Base-by-base conservation (phyloP, 1,139 yeast species). In the Tardiomyces depauwii region DNA sequence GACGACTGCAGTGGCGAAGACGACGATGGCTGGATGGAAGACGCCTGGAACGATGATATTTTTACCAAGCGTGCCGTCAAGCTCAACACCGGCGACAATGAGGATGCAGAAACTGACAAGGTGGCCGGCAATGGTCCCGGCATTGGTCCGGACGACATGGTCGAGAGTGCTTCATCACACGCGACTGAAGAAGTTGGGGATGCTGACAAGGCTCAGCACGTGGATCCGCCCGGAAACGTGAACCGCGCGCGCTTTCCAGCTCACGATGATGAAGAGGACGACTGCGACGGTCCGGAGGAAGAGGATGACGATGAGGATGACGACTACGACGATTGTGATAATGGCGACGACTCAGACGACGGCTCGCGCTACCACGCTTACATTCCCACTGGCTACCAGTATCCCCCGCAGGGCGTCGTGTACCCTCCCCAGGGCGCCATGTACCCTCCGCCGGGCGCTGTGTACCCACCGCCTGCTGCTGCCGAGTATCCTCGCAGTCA, bases 341-440 rank as follows among this genome's bases (percentile, higher is more conserved):
- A 60, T 44, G 63, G 63, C 9, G 58, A 60, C 30, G 63, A 60
- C 41, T 47, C 45, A 21, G 64, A 60, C 39, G 63, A 60, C 41
- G 64, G 63, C 6, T 52, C 59, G 12, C 54, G 50, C 19, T 58
- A 61, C 61, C 51, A 49, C 40, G 18, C 21, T 2, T 18, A 36
- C 40, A 13, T 7, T 9, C n/a, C 19, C 14, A 13, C 18, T 13
- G 27, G 30, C 30, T 9, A 13, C 28, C 32, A 16, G 19, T n/a
- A 13, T 9, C 27, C 19, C 13, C 11, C 39, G 18, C n/a, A 16
- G 19, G 32, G 28, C 19, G 30, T 13, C 25, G 13, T 7, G 25
- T 21, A 21, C 7, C 36, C n/a, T 3, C 36, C 36, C 5, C n/a
- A 3, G 4, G 18, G 13, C 30, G 28, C 39, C 13, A 13, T 18